Base-by-base conservation (phyloP, 495 filamentous ascomycete species). In the Aspergillus olivimuriae region DNA sequence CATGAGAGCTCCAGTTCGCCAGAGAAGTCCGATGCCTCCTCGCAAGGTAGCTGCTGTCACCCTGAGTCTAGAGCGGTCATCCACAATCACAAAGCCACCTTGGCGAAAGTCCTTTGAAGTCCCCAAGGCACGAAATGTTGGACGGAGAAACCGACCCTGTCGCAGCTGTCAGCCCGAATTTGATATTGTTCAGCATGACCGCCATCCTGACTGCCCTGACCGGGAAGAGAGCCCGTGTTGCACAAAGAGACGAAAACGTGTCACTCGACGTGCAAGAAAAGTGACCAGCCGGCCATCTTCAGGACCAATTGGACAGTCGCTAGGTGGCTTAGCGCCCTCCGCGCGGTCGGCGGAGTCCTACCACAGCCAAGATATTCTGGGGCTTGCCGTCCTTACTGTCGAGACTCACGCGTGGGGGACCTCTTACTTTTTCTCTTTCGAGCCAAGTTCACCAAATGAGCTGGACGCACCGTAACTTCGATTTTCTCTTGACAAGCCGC, bases 201-300 rank as follows among this genome's bases (percentile, higher is more conserved):
- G n/a, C n/a, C n/a, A n/a, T n/a, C n/a, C n/a, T n/a, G 31, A 33
- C 31, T 33, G 3, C 31, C 9, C 31, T 33, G 31, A 33, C 31
- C 31, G 16, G 31, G 9, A 33, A 33, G 9, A 33, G 9, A 33
- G 31, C 31, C 31, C 31, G 31, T 11, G 31, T 33, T 15, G 31
- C 31, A 33, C 31, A 33, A 33, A 33, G 31, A 33, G 31, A 33
- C 31, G 31, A 4, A 33, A 33, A 33, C 31, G 31, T 33, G 31
- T 15, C 31, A 33, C 9, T 33, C 31, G 31, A 33, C 31, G 3
- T 33, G 31, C 31, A 15, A 15, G 31, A 33, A 33, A 33, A 33
- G 31, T 33, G 31, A 33, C 31, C 31, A 33, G 31, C 31, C 31
- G 31, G 31, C 31, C 31, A 33, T 33, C 31, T 33, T 33, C 31